Conservation (phyloP, 1,284 basidiomycete genomes). For the Cutaneotrichosporon mucoides region DNA sequence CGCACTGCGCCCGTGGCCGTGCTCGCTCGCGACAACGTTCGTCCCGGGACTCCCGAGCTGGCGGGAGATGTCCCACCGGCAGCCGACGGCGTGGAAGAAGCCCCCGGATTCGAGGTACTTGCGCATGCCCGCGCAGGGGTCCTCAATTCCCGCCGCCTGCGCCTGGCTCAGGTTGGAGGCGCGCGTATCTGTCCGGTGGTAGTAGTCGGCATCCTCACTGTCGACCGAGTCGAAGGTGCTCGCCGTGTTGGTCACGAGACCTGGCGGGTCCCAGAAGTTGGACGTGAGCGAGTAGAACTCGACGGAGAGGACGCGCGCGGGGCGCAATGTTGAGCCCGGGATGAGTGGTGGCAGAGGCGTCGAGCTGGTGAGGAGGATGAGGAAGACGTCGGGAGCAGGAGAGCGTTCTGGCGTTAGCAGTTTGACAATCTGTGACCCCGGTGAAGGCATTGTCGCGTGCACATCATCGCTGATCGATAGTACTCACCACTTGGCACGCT, state of each 20-base stretch:
- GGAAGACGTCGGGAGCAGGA: constrained; percentile 46
- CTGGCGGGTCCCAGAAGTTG: constrained; percentile 48
- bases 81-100: constrained; percentile 84
- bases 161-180: constrained; percentile 25
- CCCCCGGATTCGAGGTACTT: constrained; percentile 88
- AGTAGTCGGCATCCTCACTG: constrained; percentile 13
- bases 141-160: constrained; percentile 59
- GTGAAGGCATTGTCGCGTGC: constrained; percentile 33
- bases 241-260: constrained; percentile 15
- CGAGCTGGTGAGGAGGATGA: constrained; percentile 41
- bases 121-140: constrained; percentile 82
- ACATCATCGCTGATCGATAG: neutral
- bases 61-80: constrained; percentile 84
- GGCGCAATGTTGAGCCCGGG: constrained; percentile 37
- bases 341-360: constrained; percentile 35
- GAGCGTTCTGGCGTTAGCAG: constrained; percentile 48
- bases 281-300: constrained; percentile 52
- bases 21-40: constrained; percentile 26
- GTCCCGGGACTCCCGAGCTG: constrained; percentile 58
- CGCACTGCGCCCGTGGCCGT: constrained; percentile 18
- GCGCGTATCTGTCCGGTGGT: neutral
- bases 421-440: constrained; percentile 52
- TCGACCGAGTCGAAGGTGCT: constrained; percentile 15
- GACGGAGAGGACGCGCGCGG: constrained; percentile 49
- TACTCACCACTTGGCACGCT: constrained; percentile 50